Evolutionary conservation across 2,329 filamentous ascomycete species (phyloP), one percentile per base, ranked within the genome.

Genomic region (Hyphodiscus sp.): DNA sequence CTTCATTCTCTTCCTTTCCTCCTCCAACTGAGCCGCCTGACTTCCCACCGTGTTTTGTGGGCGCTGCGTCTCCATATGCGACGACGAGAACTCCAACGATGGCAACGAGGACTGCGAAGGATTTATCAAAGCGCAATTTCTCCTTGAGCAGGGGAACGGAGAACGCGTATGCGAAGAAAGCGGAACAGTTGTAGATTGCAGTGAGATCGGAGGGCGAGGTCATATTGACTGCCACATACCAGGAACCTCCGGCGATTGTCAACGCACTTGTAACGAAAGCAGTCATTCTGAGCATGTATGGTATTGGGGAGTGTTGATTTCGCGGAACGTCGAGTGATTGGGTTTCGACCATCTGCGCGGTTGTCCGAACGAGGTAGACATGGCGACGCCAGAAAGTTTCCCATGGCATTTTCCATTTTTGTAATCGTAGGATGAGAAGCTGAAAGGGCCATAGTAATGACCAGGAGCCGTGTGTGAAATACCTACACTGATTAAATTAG

Each of bases 121-220:
- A 85, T 74, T 99, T 99, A 72, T 89, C 89, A 41, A 86, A 73
- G 20, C 89, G 84, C 13, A 96, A 73, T 61, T 87, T 89, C 70
- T 99, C 94, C 53, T 88, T 84, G 2, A 99, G 77, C 18, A 99
- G 73, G 1, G 91, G 91, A 45, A 99, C 91, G 45, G 89, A 95
- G 68, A 99, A 99, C 13, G 89, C 92, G 68, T 99, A 99, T 47
- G 94, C 94, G 70, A 99, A 99, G 73, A 99, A 99, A 54, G 94
- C 92, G 50, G 89, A 95, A 77, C 94, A 99, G 73, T 99, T 99
- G 79, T 99, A 99, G 64, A 99, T 99, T 51, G 94, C 94, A 0
- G 94, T 99, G 63, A 99, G 73, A 70, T 99, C 94, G 61, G 87
- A 91, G 2, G 94, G 87, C 2, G 89, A 96, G 1, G 94, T 99